A percentile compares a stretch with the other conserved stretches of the same genome.
phyloP scores from a whole-genome alignment of 768 basidiomycete species.

The Boletus subparvulus region DNA sequence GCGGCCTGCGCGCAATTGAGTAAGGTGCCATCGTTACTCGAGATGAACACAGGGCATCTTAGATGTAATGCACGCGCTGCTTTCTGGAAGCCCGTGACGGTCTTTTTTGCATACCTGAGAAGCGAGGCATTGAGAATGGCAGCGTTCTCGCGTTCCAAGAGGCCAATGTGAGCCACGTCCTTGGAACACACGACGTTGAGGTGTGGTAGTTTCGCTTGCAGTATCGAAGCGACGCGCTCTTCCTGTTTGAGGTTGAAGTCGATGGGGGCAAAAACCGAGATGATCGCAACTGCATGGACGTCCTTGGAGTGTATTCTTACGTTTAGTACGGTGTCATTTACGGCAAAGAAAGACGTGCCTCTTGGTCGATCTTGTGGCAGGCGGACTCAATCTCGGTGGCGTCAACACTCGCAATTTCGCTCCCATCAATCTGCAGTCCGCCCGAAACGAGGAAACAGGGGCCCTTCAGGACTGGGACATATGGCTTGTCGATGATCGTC shows the following conservation, averaged over 20 bases:
- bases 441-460: conserved; percentile 39
- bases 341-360: conserved; percentile 18
- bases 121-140: conserved; percentile 67
- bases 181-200: conserved; percentile 53
- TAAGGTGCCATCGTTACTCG: conserved; percentile 61
- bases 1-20: conserved; percentile 50
- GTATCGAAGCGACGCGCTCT: conserved; percentile 43
- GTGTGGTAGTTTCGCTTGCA: conserved; percentile 39
- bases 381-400: conserved; percentile 46
- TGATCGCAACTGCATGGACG: conserved; percentile 41
- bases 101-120: conserved; percentile 54
- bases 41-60: conserved; percentile 52
- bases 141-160: conserved; percentile 67
- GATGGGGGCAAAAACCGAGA: conserved; percentile 49
- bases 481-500: neutral
- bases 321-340: neutral
- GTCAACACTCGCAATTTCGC: conserved; percentile 43
- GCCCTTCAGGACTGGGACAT: conserved; percentile 25
- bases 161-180: conserved; percentile 56
- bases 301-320: conserved; percentile 11
- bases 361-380: conserved; percentile 39
- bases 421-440: conserved; percentile 46
- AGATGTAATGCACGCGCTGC: conserved; percentile 50
- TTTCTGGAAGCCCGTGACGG: conserved; percentile 52
- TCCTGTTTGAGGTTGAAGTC: conserved; percentile 48